Conservation (phyloP, 2,329 filamentous ascomycete species). For the Hortaea werneckii region DNA sequence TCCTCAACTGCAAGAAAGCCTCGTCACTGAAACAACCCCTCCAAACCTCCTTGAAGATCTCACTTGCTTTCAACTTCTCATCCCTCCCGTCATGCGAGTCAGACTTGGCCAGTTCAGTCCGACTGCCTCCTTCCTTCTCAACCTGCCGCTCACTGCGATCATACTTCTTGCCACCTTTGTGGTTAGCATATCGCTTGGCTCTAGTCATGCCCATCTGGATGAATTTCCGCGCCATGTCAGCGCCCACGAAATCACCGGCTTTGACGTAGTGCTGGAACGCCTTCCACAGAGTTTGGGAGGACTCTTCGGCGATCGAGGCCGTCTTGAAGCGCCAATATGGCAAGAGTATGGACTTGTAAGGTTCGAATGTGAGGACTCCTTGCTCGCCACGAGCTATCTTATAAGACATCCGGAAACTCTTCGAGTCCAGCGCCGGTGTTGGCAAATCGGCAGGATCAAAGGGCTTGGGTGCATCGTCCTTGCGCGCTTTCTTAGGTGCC, state of each 20-base stretch:
- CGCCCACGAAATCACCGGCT: slow-evolving; percentile 49
- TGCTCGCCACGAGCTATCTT: slow-evolving; percentile 51
- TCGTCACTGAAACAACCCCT: slow-evolving; percentile 35
- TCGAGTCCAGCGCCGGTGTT: slow-evolving; percentile 17
- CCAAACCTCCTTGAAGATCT: slow-evolving; percentile 42
- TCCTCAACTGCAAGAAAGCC: slow-evolving; percentile 37
- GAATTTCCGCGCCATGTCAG: slow-evolving; percentile 56
- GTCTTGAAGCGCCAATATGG: slow-evolving; percentile 53
- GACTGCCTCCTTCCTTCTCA: slow-evolving; percentile 14
- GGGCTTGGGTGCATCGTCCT: background rate
- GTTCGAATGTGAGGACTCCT: slow-evolving; percentile 52
- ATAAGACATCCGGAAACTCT: slow-evolving; percentile 40
- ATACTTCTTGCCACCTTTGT: slow-evolving; percentile 45
- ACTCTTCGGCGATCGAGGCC: slow-evolving; percentile 40
- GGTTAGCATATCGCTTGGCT: slow-evolving; percentile 49
- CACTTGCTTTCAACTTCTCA: slow-evolving; percentile 42
- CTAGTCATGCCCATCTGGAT: slow-evolving; percentile 58
- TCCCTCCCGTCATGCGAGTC: slow-evolving; percentile 34
- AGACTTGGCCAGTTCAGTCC: slow-evolving; percentile 34
- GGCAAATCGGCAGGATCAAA: slow-evolving; percentile 4
- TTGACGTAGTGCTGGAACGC: slow-evolving; percentile 45
- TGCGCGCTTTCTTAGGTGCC: background rate
- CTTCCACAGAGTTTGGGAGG: slow-evolving; percentile 38
- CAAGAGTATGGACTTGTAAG: slow-evolving; percentile 51
- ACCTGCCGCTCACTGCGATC: slow-evolving; percentile 27